phyloP scores from a whole-genome alignment of 106 monocot genomes.

The Gastrodia elata region DNA sequence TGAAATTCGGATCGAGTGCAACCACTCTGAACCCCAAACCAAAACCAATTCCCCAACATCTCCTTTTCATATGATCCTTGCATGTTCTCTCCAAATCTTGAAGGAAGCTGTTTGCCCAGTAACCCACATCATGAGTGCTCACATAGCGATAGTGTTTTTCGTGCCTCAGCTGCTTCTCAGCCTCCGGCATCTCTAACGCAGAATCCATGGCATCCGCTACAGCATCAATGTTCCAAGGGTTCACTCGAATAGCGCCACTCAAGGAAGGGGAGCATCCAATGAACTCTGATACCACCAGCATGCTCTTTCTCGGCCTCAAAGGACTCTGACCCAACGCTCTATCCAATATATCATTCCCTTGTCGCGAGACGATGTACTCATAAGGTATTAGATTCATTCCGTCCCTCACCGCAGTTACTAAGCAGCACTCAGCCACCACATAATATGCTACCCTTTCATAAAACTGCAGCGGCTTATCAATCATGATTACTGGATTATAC shows the following conservation, averaged over 20 bases:
- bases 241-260: constrained; percentile 61
- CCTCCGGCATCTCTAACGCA: constrained; percentile 49
- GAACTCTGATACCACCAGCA: constrained; percentile 67
- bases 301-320: constrained; percentile 36
- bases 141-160: constrained; percentile 70
- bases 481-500: constrained; percentile 50
- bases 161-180: constrained; percentile 57
- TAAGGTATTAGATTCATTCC: constrained; percentile 83
- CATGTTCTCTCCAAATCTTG: constrained; percentile 61
- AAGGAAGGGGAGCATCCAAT: constrained; percentile 74
- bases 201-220: constrained; percentile 64
- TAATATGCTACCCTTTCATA: constrained; percentile 62
- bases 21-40: constrained; percentile 55
- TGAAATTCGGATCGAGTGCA: constrained; percentile 51
- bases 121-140: constrained; percentile 63
- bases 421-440: constrained; percentile 58
- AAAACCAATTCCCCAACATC: constrained; percentile 63
- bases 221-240: constrained; percentile 65
- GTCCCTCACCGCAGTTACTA: constrained; percentile 66
- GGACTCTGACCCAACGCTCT: constrained; percentile 21
- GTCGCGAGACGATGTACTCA: constrained; percentile 53
- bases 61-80: constrained; percentile 38
- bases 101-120: constrained; percentile 67
- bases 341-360: constrained; percentile 50
- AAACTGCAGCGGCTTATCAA: constrained; percentile 45